Percentiles rank a stretch among this genome's conserved stretches.
Conservation (phyloP, 352 stramenopile genomes). For the Aphanomyces astaci region DNA sequence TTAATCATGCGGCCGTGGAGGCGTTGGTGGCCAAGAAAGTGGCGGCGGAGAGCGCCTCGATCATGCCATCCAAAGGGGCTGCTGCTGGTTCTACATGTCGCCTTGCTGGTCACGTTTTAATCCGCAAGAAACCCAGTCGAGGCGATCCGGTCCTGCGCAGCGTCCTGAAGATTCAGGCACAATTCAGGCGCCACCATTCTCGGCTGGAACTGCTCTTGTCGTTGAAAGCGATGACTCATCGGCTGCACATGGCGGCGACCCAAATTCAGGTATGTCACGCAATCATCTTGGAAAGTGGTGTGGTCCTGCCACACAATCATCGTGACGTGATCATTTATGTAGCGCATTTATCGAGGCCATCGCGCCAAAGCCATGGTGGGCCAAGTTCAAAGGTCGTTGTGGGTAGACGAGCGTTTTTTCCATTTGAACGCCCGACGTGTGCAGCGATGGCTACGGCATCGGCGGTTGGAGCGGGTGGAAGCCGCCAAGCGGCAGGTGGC, state of each 20-base stretch:
- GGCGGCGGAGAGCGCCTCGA: background rate
- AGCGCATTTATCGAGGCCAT: conserved; percentile 14
- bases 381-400: background rate
- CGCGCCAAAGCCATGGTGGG: background rate
- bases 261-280: conserved; percentile 1
- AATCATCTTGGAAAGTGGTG: background rate
- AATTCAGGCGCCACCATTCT: conserved; percentile 7
- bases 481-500: background rate
- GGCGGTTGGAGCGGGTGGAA: background rate
- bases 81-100: background rate
- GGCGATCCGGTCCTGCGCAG: background rate
- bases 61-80: background rate
- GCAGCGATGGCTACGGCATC: background rate
- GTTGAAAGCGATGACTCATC: background rate
- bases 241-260: background rate
- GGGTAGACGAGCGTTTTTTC: background rate
- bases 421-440: background rate
- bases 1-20: background rate
- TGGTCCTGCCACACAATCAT: background rate
- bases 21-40: background rate
- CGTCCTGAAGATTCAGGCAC: conserved; percentile 13
- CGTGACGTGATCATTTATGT: background rate
- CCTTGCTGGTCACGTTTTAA: background rate
- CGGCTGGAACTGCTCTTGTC: background rate
- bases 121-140: background rate